Evolutionary conservation across 371 early-diverging fungal genomes (phyloP), one percentile per base, ranked within the genome.

Genomic region (Homolaphlyctis polyrhiza): DNA sequence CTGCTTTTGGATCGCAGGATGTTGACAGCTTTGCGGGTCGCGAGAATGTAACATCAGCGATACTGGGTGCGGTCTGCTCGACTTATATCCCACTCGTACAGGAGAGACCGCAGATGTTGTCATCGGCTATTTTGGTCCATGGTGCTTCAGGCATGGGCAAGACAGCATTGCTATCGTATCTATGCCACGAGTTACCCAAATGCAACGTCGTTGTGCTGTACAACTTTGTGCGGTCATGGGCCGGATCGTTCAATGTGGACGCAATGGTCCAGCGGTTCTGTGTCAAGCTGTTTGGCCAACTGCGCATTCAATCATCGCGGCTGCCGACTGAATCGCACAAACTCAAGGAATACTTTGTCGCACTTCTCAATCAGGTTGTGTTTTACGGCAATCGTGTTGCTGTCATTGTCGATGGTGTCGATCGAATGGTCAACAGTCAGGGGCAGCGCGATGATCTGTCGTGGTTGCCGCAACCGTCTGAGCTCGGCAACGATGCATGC

Each of bases 171-270:
- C 36, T 65, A 18, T 27, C 33, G 23, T 13, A 61, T n/a, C 14
- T 65, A 13, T 29, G 60, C 49, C 43, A 30, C 6, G 61, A 45
- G n/a, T 65, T 45, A 29, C 25, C 35, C 16, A 29, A 45, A 16
- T 2, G 32, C n/a, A 34, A 48, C 28, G 27, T 32, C 25, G 25
- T 65, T 25, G 61, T 65, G 6, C 28, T 65, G 18, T 13, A 65
- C 61, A 65, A 65, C 50, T 65, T 65, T 35, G 62, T 65, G 49
- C 35, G 61, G 32, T 55, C 62, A 14, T 65, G 61, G 65, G 23
- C 29, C 29, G 57, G 65, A 6, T 65, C 61, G 29, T 65, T 52
- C 28, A 29, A 33, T n/a, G 51, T 30, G 13, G 34, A 49, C 25
- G 36, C 30, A 28, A 65, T 60, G 65, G 14, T 59, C 28, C 29